Conservation (phyloP, 345 rosid species). For the Raphanus sativus region DNA sequence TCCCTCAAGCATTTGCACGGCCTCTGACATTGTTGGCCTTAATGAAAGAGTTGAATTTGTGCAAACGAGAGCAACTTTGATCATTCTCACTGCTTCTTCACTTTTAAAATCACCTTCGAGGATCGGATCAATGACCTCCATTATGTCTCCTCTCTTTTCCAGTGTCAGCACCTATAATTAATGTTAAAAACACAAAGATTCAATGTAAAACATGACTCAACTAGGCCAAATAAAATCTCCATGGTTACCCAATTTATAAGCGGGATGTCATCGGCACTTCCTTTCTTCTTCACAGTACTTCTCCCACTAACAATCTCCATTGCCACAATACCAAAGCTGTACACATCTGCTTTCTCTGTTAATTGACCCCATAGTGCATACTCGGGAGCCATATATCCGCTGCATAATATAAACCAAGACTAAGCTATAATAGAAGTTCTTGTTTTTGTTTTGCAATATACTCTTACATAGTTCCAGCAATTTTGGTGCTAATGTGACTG, state of each 20-base stretch:
- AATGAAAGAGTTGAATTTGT: not conserved
- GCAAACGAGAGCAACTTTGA: not conserved
- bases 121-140: not conserved
- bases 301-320: not conserved
- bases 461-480: not conserved
- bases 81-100: not conserved
- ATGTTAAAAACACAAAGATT: not conserved
- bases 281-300: not conserved
- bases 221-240: not conserved
- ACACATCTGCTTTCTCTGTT: not conserved
- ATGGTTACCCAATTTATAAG: not conserved
- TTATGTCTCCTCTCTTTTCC: not conserved
- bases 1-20: not conserved
- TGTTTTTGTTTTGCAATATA: not conserved
- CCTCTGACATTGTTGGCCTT: not conserved
- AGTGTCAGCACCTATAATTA: not conserved
- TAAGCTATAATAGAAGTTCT: not conserved
- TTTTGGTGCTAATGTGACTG: not conserved
- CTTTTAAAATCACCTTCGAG: not conserved
- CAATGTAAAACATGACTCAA: not conserved
- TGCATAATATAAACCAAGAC: not conserved
- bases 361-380: not conserved
- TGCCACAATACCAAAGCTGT: not conserved
- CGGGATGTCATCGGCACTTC: not conserved
- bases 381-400: not conserved